Percentiles rank a stretch among this genome's conserved stretches.
Evolutionary conservation across 768 basidiomycete species (phyloP).

Genomic region (Boletus sp.): DNA sequence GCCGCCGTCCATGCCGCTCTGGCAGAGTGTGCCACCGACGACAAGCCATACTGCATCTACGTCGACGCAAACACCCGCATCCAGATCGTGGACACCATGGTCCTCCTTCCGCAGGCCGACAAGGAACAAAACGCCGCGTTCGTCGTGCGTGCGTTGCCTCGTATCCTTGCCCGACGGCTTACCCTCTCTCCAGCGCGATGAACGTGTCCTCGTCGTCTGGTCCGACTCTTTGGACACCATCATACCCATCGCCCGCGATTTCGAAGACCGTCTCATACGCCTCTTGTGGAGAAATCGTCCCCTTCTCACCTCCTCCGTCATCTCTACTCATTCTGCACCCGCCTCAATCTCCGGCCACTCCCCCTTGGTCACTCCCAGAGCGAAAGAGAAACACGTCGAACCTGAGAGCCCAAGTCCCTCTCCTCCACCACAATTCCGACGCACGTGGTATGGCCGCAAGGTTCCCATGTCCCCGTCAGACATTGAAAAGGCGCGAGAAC

Average conservation of each 20-base stretch:
- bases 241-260: conserved; percentile 47
- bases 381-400: conserved; percentile 13
- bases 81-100: conserved; percentile 78
- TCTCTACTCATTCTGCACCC: conserved; percentile 29
- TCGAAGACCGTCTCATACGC: conserved; percentile 56
- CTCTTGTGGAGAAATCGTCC: conserved; percentile 48
- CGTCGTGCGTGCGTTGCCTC: conserved; percentile 49
- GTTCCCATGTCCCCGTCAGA: conserved; percentile 36
- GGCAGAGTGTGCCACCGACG: conserved; percentile 33
- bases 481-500: conserved; percentile 25
- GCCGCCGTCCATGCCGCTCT: conserved; percentile 51
- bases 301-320: conserved; percentile 20
- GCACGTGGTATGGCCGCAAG: conserved; percentile 64
- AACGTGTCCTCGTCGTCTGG: conserved; percentile 83
- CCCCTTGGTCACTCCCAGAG: conserved; percentile 18
- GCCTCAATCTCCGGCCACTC: conserved; percentile 40
- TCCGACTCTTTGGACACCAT: conserved; percentile 76
- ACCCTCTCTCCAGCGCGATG: conserved; percentile 55
- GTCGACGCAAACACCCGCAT: conserved; percentile 65
- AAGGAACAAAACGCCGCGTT: conserved; percentile 53
- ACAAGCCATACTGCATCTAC: conserved; percentile 37
- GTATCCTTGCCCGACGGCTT: neutral
- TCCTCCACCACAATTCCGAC: conserved; percentile 33
- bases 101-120: conserved; percentile 57
- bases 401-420: conserved; percentile 20